phyloP scores from a whole-genome alignment of 2,329 filamentous ascomycete species.

The Fragosphaeria purpurea region DNA sequence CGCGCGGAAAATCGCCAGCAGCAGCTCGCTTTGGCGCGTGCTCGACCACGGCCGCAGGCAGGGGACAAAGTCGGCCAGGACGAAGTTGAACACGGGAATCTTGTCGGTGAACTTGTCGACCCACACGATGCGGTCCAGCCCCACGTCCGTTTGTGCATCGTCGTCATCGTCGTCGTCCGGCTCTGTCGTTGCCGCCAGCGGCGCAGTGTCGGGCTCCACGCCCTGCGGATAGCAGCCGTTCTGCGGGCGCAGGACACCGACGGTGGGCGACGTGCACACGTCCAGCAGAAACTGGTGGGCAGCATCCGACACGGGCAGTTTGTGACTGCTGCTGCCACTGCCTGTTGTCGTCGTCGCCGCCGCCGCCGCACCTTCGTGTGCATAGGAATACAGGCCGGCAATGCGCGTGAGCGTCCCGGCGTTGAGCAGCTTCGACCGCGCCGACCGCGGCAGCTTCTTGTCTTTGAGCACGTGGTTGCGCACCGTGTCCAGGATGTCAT shows the following conservation, averaged over 20 bases:
- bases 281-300: constrained; percentile 67
- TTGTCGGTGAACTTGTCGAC: constrained; percentile 57
- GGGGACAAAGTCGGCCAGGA: constrained; percentile 67
- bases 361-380: constrained; percentile 52
- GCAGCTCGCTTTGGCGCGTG: constrained; percentile 68
- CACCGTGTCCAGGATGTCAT: constrained; percentile 63
- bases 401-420: constrained; percentile 64
- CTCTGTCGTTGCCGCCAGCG: not conserved
- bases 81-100: constrained; percentile 68
- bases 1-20: constrained; percentile 67
- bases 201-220: constrained; percentile 41
- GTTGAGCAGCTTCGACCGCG: constrained; percentile 68
- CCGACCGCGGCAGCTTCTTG: constrained; percentile 57
- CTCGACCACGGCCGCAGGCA: constrained; percentile 76
- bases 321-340: constrained; percentile 23
- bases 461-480: constrained; percentile 66
- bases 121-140: constrained; percentile 59
- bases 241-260: constrained; percentile 66
- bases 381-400: constrained; percentile 57
- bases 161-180: constrained; percentile 29
- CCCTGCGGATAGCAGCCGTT: constrained; percentile 77
- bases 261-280: constrained; percentile 61
- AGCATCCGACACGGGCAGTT: constrained; percentile 49
- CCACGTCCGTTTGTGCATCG: constrained; percentile 38
- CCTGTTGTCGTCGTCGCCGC: constrained; percentile 25